phyloP scores from a whole-genome alignment of 1,139 yeast species.

The Sugiyamaella sp. region DNA sequence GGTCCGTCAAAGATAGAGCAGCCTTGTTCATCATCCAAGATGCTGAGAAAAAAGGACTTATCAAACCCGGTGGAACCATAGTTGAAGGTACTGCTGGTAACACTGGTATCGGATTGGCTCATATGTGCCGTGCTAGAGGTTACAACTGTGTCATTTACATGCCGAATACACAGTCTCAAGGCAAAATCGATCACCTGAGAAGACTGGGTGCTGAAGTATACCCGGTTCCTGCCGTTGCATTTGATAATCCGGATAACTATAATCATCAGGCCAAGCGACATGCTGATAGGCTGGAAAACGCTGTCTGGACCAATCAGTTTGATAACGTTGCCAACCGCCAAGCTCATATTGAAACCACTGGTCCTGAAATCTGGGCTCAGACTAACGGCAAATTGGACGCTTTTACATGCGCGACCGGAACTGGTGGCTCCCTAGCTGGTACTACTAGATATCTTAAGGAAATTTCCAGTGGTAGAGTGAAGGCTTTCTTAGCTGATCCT shows the following conservation, averaged over 20 bases:
- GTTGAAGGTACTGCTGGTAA: slow-evolving; percentile 79
- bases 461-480: slow-evolving; percentile 58
- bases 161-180: slow-evolving; percentile 86
- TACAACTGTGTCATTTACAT: slow-evolving; percentile 83
- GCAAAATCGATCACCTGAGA: slow-evolving; percentile 71
- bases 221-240: slow-evolving; percentile 91
- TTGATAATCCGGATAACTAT: slow-evolving; percentile 76
- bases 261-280: slow-evolving; percentile 85
- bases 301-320: slow-evolving; percentile 92
- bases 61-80: slow-evolving; percentile 70
- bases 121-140: slow-evolving; percentile 80
- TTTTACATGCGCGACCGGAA: slow-evolving; percentile 87
- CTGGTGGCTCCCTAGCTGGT: slow-evolving; percentile 92
- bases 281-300: slow-evolving; percentile 71
- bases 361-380: slow-evolving; percentile 93
- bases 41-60: slow-evolving; percentile 72
- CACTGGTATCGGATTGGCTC: slow-evolving; percentile 90
- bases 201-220: slow-evolving; percentile 81
- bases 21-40: slow-evolving; percentile 76
- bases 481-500: slow-evolving; percentile 82
- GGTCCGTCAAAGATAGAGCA: slow-evolving; percentile 90
- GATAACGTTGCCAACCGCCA: slow-evolving; percentile 86
- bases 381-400: slow-evolving; percentile 79
- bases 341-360: slow-evolving; percentile 89
- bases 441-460: slow-evolving; percentile 72